These are phyloP conservation scores for Apiospora malaysiana DNA, from an alignment of 2,329 filamentous ascomycete species.

Conservation along the genomic window DNA sequence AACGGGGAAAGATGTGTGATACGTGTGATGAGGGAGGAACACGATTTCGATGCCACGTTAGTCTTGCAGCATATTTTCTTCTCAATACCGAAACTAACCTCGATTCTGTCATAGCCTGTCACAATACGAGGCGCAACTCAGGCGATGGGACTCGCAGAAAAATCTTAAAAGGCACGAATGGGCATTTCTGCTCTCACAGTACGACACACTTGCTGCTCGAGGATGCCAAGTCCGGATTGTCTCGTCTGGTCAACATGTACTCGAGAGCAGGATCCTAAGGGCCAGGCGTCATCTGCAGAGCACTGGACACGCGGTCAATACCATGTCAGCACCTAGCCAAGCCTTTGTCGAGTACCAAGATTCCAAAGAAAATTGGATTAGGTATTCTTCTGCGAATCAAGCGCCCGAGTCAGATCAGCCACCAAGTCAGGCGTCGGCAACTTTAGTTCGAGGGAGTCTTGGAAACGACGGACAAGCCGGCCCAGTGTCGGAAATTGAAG, in stretches of 20 bases:
- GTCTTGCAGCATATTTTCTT: background rate
- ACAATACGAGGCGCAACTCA: background rate
- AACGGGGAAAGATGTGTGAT: background rate
- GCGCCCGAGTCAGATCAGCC: background rate
- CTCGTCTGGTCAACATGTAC: background rate
- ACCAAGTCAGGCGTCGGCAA: background rate
- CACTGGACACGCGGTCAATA: background rate
- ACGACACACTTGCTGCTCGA: background rate
- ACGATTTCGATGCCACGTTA: background rate
- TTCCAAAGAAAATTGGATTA: background rate
- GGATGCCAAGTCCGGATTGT: background rate
- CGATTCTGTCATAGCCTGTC: background rate
- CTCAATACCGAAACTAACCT: background rate
- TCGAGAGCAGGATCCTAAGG: background rate
- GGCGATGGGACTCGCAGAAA: background rate
- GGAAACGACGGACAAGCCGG: no score
- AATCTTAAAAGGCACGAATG: background rate
- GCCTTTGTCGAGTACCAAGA: background rate
- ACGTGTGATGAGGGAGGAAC: background rate
- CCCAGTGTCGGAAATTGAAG: background rate
- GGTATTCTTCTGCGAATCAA: background rate
- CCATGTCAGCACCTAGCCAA: background rate
- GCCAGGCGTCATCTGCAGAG: background rate
- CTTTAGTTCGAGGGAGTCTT: background rate
- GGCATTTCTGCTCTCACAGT: background rate